Base-by-base conservation (phyloP, 2,329 filamentous ascomycete genomes). In the Pseudocercospora pini-densiflorae region DNA sequence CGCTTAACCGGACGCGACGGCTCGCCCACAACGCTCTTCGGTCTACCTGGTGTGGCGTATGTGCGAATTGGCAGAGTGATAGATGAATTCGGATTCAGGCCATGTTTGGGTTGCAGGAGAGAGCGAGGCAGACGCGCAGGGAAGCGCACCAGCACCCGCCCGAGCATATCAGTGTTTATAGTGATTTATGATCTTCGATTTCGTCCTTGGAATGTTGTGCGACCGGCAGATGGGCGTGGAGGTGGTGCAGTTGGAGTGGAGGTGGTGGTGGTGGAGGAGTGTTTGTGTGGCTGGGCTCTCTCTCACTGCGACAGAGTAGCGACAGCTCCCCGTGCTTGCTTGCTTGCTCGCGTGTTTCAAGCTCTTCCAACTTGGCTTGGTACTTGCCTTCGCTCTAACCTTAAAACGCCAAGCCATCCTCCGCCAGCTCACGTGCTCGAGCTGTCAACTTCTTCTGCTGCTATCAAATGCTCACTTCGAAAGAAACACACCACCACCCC, bases 1-100 rank as follows among this genome's bases (percentile, higher is more conserved):
- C 74, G 74, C 64, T 76, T 76, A 29, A 76, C 73, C 0, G 73
- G 71, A 12, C 68, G 65, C 16, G 74, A 75, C 1, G 75, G 74
- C 63, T 77, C 75, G 62, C 74, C 75, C 23, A 76, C 75, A n/a
- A 72, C 73, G 43, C 66, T 72, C 63, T 73, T 73, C n/a, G 75
- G 75, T 45, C 75, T 69, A 16, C 75, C 74, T 19, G 75, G 74
- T 59, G 72, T 74, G 65, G 74, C 72, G 58, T 74, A 74, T 19
- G 66, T 63, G 16, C 73, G 71, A 49, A 64, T 57, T 24, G 68
- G 47, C 33, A 69, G 67, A 16, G 65, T 45, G 54, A 67, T 45
- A 23, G 70, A 59, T 65, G 33, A 61, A 47, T 49, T 54, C 54
- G 45, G 61, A 55, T 10, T 61, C 58, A 60, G 62, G 54, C 14